These are phyloP conservation scores for Macrolepiota albuminosa DNA, from an alignment of 768 basidiomycete genomes.

Conservation along the genomic window DNA sequence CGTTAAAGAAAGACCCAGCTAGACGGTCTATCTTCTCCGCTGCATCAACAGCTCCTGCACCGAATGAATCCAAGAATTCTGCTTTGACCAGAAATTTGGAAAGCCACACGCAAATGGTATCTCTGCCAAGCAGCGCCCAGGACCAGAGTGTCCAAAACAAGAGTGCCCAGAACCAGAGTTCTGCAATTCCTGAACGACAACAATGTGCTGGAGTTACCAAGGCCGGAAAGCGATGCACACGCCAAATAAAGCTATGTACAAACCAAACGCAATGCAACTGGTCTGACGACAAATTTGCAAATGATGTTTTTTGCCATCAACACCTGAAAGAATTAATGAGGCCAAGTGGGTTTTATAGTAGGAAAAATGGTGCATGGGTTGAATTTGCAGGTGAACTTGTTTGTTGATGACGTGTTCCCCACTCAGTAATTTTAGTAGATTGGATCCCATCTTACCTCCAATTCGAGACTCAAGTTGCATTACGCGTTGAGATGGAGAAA, in stretches of 20 bases:
- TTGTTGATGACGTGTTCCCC: neutral
- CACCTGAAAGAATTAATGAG: slow-evolving; percentile 53
- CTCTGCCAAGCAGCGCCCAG: slow-evolving; percentile 16
- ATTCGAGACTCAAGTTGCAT: slow-evolving; percentile 51
- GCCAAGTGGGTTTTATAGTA: slow-evolving; percentile 55
- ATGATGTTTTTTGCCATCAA: slow-evolving; percentile 57
- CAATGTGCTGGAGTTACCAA: slow-evolving; percentile 69
- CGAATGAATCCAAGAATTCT: slow-evolving; percentile 7
- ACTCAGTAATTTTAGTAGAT: slow-evolving; percentile 31
- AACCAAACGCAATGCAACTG: slow-evolving; percentile 23
- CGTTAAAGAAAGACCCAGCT: slow-evolving; percentile 28
- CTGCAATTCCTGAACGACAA: slow-evolving; percentile 28
- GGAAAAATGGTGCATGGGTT: slow-evolving; percentile 46
- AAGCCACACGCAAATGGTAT: slow-evolving; percentile 14
- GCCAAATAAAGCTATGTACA: slow-evolving; percentile 46
- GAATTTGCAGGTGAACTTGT: slow-evolving; percentile 47
- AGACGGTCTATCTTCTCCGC: slow-evolving; percentile 15
- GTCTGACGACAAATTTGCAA: slow-evolving; percentile 9
- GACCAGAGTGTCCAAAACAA: slow-evolving; percentile 3
- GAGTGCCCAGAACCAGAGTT: slow-evolving; percentile 12
- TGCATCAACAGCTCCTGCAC: slow-evolving; percentile 18
- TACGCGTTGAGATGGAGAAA: slow-evolving; percentile 44
- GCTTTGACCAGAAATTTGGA: slow-evolving; percentile 14
- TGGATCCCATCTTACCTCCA: slow-evolving; percentile 69
- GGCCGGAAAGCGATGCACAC: slow-evolving; percentile 55